Percentiles rank a stretch among this genome's conserved stretches.
Evolutionary conservation across 2,329 filamentous ascomycete genomes (phyloP).

Genomic region (Eutypa lata): DNA sequence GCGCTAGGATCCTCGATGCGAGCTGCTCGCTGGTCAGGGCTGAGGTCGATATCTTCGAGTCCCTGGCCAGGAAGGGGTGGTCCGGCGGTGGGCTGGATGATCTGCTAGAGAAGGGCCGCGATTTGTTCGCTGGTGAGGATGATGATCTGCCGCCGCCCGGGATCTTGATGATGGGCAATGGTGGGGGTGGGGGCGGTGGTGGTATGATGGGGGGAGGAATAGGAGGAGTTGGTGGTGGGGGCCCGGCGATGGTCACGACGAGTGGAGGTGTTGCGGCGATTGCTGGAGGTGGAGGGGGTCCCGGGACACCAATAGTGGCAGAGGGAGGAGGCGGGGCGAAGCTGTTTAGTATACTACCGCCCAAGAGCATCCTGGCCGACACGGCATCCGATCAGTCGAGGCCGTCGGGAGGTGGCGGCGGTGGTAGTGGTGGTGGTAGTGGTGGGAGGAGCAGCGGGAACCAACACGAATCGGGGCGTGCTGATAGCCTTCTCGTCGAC

Average conservation of each 20-base stretch:
- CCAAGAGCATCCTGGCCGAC: conserved; percentile 61
- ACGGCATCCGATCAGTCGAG: conserved; percentile 33
- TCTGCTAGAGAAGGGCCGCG: conserved; percentile 60
- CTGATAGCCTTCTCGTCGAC: conserved; percentile 54
- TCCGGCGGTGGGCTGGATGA: conserved; percentile 64
- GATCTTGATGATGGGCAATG: background rate
- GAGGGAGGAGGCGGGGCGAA: conserved; percentile 37
- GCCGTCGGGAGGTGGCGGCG: conserved; percentile 15
- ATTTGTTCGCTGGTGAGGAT: conserved; percentile 52
- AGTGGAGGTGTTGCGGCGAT: too few species aligned
- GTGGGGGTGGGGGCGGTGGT: too few species aligned
- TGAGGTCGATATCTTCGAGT: conserved; percentile 68
- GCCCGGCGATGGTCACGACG: too few species aligned
- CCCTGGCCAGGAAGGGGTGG: conserved; percentile 65
- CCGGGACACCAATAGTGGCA: conserved; percentile 10
- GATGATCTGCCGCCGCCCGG: conserved; percentile 12
- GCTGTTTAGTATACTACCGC: conserved; percentile 63
- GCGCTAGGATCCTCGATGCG: conserved; percentile 59
- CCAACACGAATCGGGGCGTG: conserved; percentile 27
- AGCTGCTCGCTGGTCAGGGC: conserved; percentile 64
- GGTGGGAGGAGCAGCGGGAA: conserved; percentile 6
- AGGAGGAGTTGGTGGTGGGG: too few species aligned
- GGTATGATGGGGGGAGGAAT: too few species aligned
- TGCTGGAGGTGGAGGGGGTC: background rate
- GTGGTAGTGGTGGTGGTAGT: conserved; percentile 10